Conservation (phyloP, 768 basidiomycete species). For the Podaxis sp. region DNA sequence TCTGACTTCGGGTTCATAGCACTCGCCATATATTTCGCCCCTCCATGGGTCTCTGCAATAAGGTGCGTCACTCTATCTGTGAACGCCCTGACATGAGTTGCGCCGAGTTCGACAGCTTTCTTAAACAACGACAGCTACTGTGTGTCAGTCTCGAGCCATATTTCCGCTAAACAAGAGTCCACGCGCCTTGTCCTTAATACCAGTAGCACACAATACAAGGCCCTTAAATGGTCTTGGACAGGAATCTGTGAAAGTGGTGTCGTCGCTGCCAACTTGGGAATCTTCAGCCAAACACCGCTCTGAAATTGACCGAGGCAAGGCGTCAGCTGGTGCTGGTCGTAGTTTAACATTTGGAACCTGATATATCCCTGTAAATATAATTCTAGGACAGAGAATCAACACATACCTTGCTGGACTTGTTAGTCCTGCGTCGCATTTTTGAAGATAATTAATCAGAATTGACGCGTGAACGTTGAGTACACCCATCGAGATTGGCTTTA, state of each 20-base stretch:
- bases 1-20: neutral
- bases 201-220: conserved; percentile 71
- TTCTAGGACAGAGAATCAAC: neutral
- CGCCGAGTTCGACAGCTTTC: conserved; percentile 81
- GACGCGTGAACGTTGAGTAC: neutral
- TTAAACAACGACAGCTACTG: conserved; percentile 67
- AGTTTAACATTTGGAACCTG: conserved; percentile 85
- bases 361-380: neutral
- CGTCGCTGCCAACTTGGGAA: conserved; percentile 46
- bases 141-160: neutral
- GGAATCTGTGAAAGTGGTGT: conserved; percentile 41
- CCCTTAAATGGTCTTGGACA: conserved; percentile 69
- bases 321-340: conserved; percentile 53
- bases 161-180: conserved; percentile 15
- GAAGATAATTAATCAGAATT: neutral
- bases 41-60: conserved; percentile 75
- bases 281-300: conserved; percentile 44
- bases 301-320: conserved; percentile 28
- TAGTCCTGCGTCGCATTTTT: conserved; percentile 50
- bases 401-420: conserved; percentile 65
- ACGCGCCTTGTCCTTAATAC: conserved; percentile 72
- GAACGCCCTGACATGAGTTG: conserved; percentile 62
- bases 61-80: conserved; percentile 90
- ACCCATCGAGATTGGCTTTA: conserved; percentile 1
- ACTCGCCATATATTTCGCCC: conserved; percentile 78